Evolutionary conservation across 257 asterid genomes (phyloP).

Genomic region (Jacaranda copaia): DNA sequence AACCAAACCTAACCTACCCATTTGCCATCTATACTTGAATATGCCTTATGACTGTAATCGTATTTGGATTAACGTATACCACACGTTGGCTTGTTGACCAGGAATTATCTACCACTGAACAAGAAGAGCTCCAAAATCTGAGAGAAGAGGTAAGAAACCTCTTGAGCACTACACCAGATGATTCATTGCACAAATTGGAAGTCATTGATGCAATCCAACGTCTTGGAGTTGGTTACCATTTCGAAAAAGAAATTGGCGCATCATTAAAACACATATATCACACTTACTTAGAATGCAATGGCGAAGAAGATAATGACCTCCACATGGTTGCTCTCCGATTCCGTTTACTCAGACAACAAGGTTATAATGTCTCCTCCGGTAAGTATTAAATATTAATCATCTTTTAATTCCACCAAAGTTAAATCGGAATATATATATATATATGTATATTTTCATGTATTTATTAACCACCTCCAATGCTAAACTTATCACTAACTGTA

Average conservation of each 20-base stretch:
- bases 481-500: conserved; percentile 14
- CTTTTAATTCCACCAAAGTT: too few relatives aligned
- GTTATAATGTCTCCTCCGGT: conserved; percentile 35
- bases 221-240: conserved; percentile 42
- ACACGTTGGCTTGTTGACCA: not conserved
- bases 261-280: conserved; percentile 5
- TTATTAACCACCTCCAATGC: too few relatives aligned
- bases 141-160: conserved; percentile 28
- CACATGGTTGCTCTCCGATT: conserved; percentile 44
- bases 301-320: conserved; percentile 27
- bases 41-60: too few relatives aligned
- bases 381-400: not conserved
- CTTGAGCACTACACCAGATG: conserved; percentile 7
- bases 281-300: too few relatives aligned
- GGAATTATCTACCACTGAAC: conserved; percentile 23
- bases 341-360: conserved; percentile 35
- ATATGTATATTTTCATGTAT: too few relatives aligned
- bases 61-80: too few relatives aligned
- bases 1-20: too few relatives aligned
- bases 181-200: conserved; percentile 11
- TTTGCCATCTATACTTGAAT: too few relatives aligned
- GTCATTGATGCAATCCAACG: conserved; percentile 44
- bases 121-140: conserved; percentile 6
- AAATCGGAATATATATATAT: too few relatives aligned
- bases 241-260: conserved; percentile 22